phyloP scores from a whole-genome alignment of 202 grass and related monocot species.

The Hordeum pubiflorum region DNA sequence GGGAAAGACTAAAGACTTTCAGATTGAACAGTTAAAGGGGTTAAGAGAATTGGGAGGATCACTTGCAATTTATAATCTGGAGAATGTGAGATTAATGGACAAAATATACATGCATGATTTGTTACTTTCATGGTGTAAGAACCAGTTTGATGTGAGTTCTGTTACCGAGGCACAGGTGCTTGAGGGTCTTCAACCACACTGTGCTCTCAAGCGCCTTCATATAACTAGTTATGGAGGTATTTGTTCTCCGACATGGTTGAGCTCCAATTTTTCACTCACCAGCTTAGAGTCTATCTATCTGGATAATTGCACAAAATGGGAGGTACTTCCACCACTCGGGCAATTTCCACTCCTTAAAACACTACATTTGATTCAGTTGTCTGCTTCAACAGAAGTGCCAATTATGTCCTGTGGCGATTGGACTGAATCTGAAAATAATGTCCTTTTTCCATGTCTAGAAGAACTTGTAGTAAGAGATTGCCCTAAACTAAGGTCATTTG shows the following conservation, averaged over 20 bases:
- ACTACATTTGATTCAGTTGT: slow-evolving; percentile 5
- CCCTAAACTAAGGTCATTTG: slow-evolving; percentile 16
- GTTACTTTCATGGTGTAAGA: slow-evolving; percentile 6
- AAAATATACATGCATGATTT: slow-evolving; percentile 15
- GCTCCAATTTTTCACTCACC: not conserved
- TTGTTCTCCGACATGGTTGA: slow-evolving; percentile 31
- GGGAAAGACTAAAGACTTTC: slow-evolving; percentile 6
- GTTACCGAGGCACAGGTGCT: slow-evolving; percentile 11
- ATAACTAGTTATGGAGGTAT: slow-evolving; percentile 17
- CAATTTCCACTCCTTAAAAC: slow-evolving; percentile 13
- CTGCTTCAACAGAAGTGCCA: not conserved
- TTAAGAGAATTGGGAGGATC: slow-evolving; percentile 17
- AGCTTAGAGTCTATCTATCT: slow-evolving; percentile 17
- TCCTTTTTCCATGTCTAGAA: slow-evolving; percentile 13
- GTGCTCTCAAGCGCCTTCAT: not conserved
- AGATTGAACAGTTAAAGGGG: slow-evolving; percentile 13
- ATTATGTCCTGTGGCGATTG: not conserved
- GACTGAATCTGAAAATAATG: not conserved
- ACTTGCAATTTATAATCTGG: slow-evolving; percentile 29
- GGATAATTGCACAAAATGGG: slow-evolving; percentile 11
- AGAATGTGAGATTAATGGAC: slow-evolving; percentile 27
- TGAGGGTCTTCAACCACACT: slow-evolving; percentile 22
- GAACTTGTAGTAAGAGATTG: slow-evolving; percentile 22
- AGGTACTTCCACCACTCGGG: slow-evolving; percentile 15
- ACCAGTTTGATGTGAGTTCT: not conserved